phyloP scores from a whole-genome alignment of 345 rosid genomes.

The Barbarea vulgaris region DNA sequence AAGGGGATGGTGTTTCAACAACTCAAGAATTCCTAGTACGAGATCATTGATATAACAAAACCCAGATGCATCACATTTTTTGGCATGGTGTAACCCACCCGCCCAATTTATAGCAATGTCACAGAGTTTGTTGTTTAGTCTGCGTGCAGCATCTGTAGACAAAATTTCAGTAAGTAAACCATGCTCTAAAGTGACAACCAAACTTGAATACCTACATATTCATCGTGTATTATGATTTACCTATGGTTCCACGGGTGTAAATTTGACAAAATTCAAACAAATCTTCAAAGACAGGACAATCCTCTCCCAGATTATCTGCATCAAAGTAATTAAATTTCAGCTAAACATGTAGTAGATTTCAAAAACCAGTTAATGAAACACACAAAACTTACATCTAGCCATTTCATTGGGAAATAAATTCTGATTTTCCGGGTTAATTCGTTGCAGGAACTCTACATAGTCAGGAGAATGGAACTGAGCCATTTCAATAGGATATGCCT shows the following conservation, averaged over 20 bases:
- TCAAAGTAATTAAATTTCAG: not conserved
- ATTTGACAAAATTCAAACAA: conserved; percentile 97
- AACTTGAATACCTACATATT: not conserved
- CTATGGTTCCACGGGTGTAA: conserved; percentile 97
- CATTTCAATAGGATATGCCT: conserved; percentile 95
- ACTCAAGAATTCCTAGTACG: conserved; percentile 93
- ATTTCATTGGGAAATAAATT: conserved; percentile 62
- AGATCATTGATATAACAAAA: conserved; percentile 98
- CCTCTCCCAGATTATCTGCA: conserved; percentile 94
- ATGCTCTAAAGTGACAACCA: not conserved
- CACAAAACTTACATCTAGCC: conserved; percentile 58
- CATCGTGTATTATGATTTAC: too few relatives aligned
- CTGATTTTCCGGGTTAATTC: conserved; percentile 75
- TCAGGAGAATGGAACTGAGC: conserved; percentile 97
- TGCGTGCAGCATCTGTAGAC: conserved; percentile 81
- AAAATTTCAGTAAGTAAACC: conserved; percentile 16
- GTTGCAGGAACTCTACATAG: conserved; percentile 89
- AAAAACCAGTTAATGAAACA: not conserved
- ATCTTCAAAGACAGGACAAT: conserved; percentile 97
- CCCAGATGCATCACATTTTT: conserved; percentile 96
- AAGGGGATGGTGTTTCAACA: conserved; percentile 86
- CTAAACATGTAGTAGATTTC: not conserved
- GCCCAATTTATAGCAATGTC: conserved; percentile 99
- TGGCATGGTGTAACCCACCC: conserved; percentile 98
- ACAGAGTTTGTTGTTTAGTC: conserved; percentile 88